Percentiles rank a stretch among this genome's conserved stretches.
These are phyloP conservation scores for Erigeron canadensis DNA, from an alignment of 129 eudicot species.

Conservation along the genomic window DNA sequence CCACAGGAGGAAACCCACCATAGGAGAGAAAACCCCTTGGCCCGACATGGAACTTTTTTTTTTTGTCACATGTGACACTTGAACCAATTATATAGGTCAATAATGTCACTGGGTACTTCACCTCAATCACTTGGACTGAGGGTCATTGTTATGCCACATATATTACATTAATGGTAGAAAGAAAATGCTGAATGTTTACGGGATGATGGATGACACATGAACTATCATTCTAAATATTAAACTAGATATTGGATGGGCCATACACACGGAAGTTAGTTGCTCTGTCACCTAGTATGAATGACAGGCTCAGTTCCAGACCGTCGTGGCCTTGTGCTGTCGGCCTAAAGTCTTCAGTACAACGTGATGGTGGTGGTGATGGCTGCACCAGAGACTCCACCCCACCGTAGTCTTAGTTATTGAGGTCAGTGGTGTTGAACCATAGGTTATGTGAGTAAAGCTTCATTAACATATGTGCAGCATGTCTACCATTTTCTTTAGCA, in stretches of 20 bases:
- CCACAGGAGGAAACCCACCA: too few species aligned
- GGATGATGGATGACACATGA: conserved; percentile 19
- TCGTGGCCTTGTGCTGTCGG: conserved; percentile 78
- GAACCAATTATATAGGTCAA: too few species aligned
- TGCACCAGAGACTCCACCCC: conserved; percentile 19
- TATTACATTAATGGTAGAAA: background rate
- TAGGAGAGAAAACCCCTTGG: too few species aligned
- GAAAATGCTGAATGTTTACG: conserved; percentile 1
- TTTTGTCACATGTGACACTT: too few species aligned
- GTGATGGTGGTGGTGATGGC: conserved; percentile 43
- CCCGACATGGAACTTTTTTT: too few species aligned
- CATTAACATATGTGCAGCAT: conserved; percentile 27
- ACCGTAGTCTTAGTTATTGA: conserved; percentile 14
- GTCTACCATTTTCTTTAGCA: conserved; percentile 12
- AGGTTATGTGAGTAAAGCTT: conserved; percentile 32
- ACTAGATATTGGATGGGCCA: conserved; percentile 13
- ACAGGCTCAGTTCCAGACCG: conserved; percentile 73
- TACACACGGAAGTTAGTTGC: conserved; percentile 8
- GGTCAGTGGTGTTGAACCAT: conserved; percentile 35
- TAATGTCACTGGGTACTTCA: too few species aligned
- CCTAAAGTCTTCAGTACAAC: conserved; percentile 52
- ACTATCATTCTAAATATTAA: conserved; percentile 12
- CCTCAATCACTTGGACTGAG: too few species aligned
- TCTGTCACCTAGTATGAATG: conserved; percentile 36
- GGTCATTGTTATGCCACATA: too few species aligned